These are phyloP conservation scores for Colletotrichum sp. DNA, from an alignment of 2,329 filamentous ascomycete genomes.

Conservation along the genomic window DNA sequence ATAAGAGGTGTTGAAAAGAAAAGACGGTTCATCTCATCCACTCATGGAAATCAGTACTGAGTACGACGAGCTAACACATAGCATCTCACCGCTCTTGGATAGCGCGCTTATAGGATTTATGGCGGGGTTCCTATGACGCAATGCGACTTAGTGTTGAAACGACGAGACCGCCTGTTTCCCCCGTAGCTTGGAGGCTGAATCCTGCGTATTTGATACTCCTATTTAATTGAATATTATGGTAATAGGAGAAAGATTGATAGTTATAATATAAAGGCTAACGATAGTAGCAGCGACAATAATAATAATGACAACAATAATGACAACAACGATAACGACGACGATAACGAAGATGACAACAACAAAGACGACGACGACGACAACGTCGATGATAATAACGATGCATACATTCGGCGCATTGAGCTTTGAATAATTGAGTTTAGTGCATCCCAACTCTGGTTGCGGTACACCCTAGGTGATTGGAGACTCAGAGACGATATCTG, in stretches of 20 bases:
- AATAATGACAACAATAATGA: background rate
- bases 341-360: too few relatives aligned
- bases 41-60: background rate
- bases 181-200: fast-evolving
- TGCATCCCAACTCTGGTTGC: fast-evolving
- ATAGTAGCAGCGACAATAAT: background rate
- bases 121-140: background rate
- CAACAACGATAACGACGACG: fast-evolving
- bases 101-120: background rate
- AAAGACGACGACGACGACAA: background rate
- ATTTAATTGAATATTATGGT: too few relatives aligned
- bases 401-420: background rate
- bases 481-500: background rate
- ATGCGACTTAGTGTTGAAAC: background rate
- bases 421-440: fast-evolving
- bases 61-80: background rate
- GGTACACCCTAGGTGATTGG: fast-evolving
- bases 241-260: background rate
- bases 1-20: fast-evolving
- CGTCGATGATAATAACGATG: too few relatives aligned
- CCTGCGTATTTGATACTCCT: fast-evolving
- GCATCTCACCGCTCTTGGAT: background rate
- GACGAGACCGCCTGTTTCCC: background rate
- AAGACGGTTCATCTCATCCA: fast-evolving
- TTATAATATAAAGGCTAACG: fast-evolving